phyloP scores from a whole-genome alignment of 2,329 filamentous ascomycete genomes.

The Calcarisporium arbuscula region DNA sequence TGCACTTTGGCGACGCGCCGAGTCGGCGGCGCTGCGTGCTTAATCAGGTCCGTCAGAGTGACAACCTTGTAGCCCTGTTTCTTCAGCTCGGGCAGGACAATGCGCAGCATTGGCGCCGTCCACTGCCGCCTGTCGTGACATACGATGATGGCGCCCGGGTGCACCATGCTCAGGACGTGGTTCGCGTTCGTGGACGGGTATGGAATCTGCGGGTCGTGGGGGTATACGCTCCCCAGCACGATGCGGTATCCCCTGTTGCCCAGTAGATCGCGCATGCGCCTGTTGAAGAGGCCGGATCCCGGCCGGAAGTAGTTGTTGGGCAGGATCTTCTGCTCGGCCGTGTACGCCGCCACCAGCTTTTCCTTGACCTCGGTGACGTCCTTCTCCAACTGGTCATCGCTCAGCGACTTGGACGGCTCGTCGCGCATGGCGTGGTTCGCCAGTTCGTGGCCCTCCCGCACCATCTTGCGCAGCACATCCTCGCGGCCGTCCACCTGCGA shows the following conservation, averaged over 20 bases:
- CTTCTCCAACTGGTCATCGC: constrained; percentile 48
- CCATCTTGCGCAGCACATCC: constrained; percentile 47
- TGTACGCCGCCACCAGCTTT: constrained; percentile 53
- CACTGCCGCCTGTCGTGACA: constrained; percentile 81
- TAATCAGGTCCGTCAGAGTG: constrained; percentile 62
- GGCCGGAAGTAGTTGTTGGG: constrained; percentile 69
- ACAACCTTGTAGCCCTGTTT: constrained; percentile 64
- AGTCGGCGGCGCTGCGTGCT: constrained; percentile 22
- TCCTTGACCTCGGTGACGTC: constrained; percentile 62
- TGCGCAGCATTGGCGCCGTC: constrained; percentile 72
- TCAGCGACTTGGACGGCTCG: constrained; percentile 62
- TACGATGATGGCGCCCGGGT: constrained; percentile 72
- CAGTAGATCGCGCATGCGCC: constrained; percentile 58
- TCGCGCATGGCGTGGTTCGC: constrained; percentile 89
- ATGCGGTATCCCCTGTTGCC: constrained; percentile 59
- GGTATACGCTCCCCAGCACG: constrained; percentile 80
- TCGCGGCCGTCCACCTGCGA: constrained; percentile 59
- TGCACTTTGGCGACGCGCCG: constrained; percentile 9
- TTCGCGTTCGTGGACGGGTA: constrained; percentile 63
- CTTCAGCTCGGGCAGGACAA: constrained; percentile 65
- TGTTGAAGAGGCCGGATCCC: constrained; percentile 77
- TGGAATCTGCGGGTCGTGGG: constrained; percentile 81
- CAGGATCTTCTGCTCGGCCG: constrained; percentile 33
- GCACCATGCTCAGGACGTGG: constrained; percentile 75
- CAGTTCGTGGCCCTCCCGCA: constrained; percentile 62